A percentile compares a stretch with the other conserved stretches of the same genome.
phyloP scores from a whole-genome alignment of 441 rosid genomes.

The Daphne laureola region DNA sequence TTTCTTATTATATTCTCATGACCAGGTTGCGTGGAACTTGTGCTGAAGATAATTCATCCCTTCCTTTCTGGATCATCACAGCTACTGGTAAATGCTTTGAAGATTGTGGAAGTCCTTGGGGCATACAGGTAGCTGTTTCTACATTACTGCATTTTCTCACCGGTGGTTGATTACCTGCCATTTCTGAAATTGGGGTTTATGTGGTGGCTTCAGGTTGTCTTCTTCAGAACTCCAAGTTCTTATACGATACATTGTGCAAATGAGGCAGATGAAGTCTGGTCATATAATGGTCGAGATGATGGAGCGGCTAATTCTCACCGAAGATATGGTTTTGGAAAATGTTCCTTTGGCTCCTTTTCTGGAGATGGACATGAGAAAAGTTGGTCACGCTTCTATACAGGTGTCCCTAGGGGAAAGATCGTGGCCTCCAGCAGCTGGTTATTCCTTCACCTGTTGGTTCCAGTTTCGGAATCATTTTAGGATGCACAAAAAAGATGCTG shows the following conservation, averaged over 20 bases:
- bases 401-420: conserved; percentile 98
- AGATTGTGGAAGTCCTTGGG: conserved; percentile 92
- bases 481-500: conserved; percentile 56
- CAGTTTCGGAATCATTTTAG: conserved; percentile 71
- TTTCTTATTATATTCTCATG: conserved; percentile 8
- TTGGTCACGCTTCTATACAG: conserved; percentile 93
- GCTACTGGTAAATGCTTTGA: conserved; percentile 64
- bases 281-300: conserved; percentile 76
- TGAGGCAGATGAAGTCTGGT: conserved; percentile 68
- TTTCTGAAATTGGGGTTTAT: conserved; percentile 17
- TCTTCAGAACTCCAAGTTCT: conserved; percentile 81
- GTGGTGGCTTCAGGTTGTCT: conserved; percentile 69
- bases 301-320: conserved; percentile 83
- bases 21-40: conserved; percentile 87
- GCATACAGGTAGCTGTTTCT: conserved; percentile 60
- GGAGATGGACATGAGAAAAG: conserved; percentile 91
- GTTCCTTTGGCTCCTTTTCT: conserved; percentile 81
- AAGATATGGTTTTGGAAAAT: conserved; percentile 71
- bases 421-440: conserved; percentile 99
- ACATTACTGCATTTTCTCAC: conserved; percentile 4
- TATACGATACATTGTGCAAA: conserved; percentile 70
- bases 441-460: conserved; percentile 97
- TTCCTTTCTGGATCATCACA: conserved; percentile 78
- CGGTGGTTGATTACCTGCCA: conserved; percentile 27
- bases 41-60: conserved; percentile 80